Conservation (phyloP, 306 rosid genomes). For the Sophora flavescens region DNA sequence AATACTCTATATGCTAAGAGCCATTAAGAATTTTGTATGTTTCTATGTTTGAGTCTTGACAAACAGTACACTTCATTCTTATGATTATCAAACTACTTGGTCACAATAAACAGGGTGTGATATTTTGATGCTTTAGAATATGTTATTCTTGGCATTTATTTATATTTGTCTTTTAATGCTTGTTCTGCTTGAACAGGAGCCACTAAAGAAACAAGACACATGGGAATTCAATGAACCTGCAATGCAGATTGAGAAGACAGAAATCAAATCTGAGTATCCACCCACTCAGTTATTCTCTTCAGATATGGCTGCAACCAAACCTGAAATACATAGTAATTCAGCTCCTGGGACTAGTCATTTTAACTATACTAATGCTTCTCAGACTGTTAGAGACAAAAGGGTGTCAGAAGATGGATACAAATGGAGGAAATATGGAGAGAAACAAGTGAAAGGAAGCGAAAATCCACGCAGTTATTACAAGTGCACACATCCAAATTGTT, state of each 20-base stretch:
- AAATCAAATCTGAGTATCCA: constrained; percentile 35
- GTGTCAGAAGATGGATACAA: constrained; percentile 79
- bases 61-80: neutral
- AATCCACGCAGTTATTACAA: constrained; percentile 82
- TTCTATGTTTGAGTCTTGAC: constrained; percentile 5
- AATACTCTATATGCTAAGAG: neutral
- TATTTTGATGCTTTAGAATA: neutral
- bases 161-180: constrained; percentile 9
- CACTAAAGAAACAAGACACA: constrained; percentile 45
- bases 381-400: constrained; percentile 52
- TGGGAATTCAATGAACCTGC: constrained; percentile 50
- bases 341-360: constrained; percentile 37
- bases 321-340: constrained; percentile 31
- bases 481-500: constrained; percentile 64
- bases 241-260: constrained; percentile 21
- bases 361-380: constrained; percentile 33
- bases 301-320: constrained; percentile 41
- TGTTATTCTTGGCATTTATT: constrained; percentile 1
- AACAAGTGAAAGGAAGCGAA: constrained; percentile 81
- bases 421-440: constrained; percentile 88
- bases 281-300: constrained; percentile 41
- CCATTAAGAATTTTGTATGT: neutral
- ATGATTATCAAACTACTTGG: constrained; percentile 14
- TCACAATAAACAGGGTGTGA: constrained; percentile 3
- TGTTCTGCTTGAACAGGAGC: constrained; percentile 41